phyloP scores from a whole-genome alignment of 176 grass and related monocot species.

The Juncus inflexus region DNA sequence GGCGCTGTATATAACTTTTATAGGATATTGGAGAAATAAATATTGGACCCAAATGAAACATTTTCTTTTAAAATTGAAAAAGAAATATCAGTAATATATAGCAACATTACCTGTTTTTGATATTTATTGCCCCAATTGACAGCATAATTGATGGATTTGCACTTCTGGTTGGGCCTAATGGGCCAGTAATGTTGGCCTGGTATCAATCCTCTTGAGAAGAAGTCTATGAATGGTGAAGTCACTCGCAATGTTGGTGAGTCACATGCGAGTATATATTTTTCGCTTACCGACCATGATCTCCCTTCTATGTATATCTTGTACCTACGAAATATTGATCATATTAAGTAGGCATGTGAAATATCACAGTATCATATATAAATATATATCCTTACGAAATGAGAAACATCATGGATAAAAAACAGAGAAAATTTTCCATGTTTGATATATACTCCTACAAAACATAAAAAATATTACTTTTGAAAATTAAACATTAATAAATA shows the following conservation, averaged over 20 bases:
- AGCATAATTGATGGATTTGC: conserved; percentile 55
- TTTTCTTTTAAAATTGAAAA: no score
- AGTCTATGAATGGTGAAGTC: conserved; percentile 47
- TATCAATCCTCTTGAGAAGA: conserved; percentile 62
- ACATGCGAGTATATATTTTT: conserved; percentile 89
- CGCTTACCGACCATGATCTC: conserved; percentile 75
- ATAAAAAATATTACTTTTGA: background rate
- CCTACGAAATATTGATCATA: conserved; percentile 2
- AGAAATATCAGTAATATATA: no score
- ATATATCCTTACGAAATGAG: background rate
- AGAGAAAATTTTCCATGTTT: background rate
- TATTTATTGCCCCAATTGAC: conserved; percentile 79
- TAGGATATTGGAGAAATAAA: no score
- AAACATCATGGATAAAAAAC: background rate
- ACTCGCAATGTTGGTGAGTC: conserved; percentile 58
- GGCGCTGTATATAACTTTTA: background rate
- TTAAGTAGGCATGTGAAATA: background rate
- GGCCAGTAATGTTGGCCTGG: conserved; percentile 78
- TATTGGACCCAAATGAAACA: no score
- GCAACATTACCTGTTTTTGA: conserved; percentile 26
- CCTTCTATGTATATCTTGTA: conserved; percentile 78
- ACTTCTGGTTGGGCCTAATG: conserved; percentile 33
- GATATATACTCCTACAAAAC: background rate
- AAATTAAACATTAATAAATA: background rate
- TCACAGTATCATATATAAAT: background rate